Base-by-base conservation (phyloP, 306 rosid species). In the Malus sylvestris region DNA sequence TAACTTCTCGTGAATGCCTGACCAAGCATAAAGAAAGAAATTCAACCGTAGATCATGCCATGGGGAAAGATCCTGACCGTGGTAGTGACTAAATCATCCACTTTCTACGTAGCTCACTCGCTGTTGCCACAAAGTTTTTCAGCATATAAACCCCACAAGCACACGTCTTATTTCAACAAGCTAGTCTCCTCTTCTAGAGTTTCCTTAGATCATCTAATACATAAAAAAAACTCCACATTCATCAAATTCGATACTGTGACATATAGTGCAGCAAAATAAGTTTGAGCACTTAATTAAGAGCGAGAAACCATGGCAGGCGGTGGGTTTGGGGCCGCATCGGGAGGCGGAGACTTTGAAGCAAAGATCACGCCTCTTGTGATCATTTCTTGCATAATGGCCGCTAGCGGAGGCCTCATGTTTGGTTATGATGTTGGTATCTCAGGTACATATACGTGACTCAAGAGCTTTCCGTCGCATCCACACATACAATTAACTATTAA, bases 321-420 rank as follows among this genome's bases (percentile, higher is more conserved):
- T 23, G 76, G 76, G 2, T 73, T 73, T 42, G 68, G 25, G 59
- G 58, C 32, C 10, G 5, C 77, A 20, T 9, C 77, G 2, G 77
- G 68, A 40, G 68, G 68, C 12, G 59, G 42, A 27, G 77, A 76
- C 5, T 67, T 49, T 22, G 79, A 76, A 53, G 73, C 79, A 27
- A 67, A 67, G 66, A 76, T 76, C 35, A 76, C 79, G 9, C 72
- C 79, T 10, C 65, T 76, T 9, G 79, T 76, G 40, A 16, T 76
- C 73, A 33, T 76, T 67, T 76, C 79, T 52, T 76, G 79, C 57
- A 67, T 76, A 49, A 76, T 76, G 79, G 79, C 79, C 1, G 79
- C 79, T 5, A 76, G 65, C 45, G 79, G 79, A 8, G 79, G 79
- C 30, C 79, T 76, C 27, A 76, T 76, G 79, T 76, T 76, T n/a